These are phyloP conservation scores for Fusarium pseudograminearum DNA, from an alignment of 2,329 filamentous ascomycete species.

Conservation along the genomic window DNA sequence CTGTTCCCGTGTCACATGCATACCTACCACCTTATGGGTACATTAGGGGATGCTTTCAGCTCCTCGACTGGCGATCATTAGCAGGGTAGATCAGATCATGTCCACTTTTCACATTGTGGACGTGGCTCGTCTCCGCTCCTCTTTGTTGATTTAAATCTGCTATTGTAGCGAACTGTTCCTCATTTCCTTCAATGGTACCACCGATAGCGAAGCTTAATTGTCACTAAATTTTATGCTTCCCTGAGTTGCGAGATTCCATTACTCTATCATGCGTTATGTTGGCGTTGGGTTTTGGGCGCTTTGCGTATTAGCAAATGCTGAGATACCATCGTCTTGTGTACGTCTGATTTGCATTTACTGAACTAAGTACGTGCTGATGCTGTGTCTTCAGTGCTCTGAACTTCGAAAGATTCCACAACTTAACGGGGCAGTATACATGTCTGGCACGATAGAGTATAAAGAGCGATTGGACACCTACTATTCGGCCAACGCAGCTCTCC, in stretches of 20 bases:
- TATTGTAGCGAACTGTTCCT: not conserved
- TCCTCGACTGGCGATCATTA: not conserved
- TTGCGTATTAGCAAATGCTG: not conserved
- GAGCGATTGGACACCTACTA: not conserved
- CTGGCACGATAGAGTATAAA: not conserved
- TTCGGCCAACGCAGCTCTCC: not conserved
- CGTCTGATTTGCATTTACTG: too few species aligned
- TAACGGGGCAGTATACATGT: not conserved
- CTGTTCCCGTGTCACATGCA: not conserved
- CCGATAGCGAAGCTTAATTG: not conserved
- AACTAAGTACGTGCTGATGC: fast-evolving
- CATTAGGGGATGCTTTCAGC: not conserved
- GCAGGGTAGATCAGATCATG: not conserved
- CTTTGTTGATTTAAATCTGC: not conserved
- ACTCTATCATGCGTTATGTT: not conserved
- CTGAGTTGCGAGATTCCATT: fast-evolving
- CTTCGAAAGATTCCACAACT: not conserved
- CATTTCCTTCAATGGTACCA: not conserved
- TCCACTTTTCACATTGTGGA: not conserved
- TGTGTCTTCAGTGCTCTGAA: fast-evolving
- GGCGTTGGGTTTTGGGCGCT: fast-evolving
- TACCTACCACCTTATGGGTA: not conserved
- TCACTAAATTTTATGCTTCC: not conserved
- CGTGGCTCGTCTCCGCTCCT: not conserved
- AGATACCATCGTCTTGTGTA: not conserved